phyloP scores from a whole-genome alignment of 2,329 filamentous ascomycete genomes.

The Diaporthe ilicicola region DNA sequence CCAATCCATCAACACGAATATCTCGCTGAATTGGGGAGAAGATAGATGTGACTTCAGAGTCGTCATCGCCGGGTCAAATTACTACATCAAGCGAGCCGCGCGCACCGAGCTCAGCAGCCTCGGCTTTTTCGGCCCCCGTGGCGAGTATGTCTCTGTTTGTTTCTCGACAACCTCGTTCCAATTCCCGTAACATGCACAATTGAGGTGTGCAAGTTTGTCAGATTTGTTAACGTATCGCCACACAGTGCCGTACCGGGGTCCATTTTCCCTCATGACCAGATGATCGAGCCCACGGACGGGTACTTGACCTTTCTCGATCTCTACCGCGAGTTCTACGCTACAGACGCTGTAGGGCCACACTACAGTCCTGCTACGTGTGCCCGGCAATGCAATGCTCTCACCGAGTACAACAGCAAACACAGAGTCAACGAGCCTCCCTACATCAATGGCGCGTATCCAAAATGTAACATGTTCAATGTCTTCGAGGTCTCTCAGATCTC shows the following conservation, averaged over 20 bases:
- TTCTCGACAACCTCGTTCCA: not conserved
- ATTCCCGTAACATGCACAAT: not conserved
- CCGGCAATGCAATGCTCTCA: slow-evolving; percentile 15
- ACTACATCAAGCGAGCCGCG: slow-evolving; percentile 21
- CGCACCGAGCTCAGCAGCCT: slow-evolving; percentile 1
- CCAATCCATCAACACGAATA: not conserved
- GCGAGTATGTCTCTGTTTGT: not conserved
- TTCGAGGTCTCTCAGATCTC: slow-evolving; percentile 11
- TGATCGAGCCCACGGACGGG: slow-evolving; percentile 21
- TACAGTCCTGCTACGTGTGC: slow-evolving; percentile 25
- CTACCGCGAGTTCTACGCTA: not conserved
- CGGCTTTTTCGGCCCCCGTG: slow-evolving; percentile 26
- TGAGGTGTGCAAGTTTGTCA: no score
- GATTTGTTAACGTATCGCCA: not conserved
- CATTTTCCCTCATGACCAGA: not conserved
- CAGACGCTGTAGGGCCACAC: not conserved
- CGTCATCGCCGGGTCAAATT: slow-evolving; percentile 27
- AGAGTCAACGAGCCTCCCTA: slow-evolving; percentile 11
- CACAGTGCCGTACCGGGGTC: not conserved
- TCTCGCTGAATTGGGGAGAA: slow-evolving; percentile 22
- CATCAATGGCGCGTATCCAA: slow-evolving; percentile 26
- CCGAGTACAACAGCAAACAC: not conserved
- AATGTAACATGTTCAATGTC: slow-evolving; percentile 29
- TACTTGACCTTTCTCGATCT: slow-evolving; percentile 22
- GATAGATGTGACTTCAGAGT: slow-evolving; percentile 23